These are phyloP conservation scores for Gossypium schwendimanii DNA, from an alignment of 441 rosid species.

Conservation along the genomic window DNA sequence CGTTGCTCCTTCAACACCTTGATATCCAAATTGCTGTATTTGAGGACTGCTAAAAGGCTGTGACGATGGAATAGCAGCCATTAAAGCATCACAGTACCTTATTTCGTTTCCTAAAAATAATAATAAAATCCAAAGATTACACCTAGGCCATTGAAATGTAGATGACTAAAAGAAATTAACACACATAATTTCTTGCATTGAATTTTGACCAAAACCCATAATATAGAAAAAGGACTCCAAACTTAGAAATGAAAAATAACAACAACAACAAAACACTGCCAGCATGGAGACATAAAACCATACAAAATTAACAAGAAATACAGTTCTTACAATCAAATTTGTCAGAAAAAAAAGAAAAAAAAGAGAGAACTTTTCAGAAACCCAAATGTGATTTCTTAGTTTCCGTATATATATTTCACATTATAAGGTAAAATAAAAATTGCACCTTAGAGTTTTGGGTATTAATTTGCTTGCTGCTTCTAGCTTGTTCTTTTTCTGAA, in stretches of 20 bases:
- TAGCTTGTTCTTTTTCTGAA: too few relatives aligned
- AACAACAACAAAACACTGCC: not conserved
- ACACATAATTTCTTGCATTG: not conserved
- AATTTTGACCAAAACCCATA: not conserved
- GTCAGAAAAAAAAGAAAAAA: not conserved
- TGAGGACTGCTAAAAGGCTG: constrained; percentile 20
- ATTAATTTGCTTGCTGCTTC: not conserved
- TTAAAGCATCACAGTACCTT: constrained; percentile 13
- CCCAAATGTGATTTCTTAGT: not conserved
- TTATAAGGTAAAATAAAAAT: not conserved
- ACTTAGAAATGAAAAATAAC: not conserved
- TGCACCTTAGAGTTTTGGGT: not conserved
- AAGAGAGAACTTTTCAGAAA: not conserved
- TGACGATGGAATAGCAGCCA: constrained; percentile 24
- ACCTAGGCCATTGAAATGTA: not conserved
- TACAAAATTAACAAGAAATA: not conserved
- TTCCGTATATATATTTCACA: not conserved
- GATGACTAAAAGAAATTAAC: not conserved
- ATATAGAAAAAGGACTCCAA: not conserved
- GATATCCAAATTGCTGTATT: constrained; percentile 21
- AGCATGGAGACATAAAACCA: not conserved
- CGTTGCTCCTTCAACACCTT: constrained; percentile 22
- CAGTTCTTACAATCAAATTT: not conserved
- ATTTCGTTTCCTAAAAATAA: not conserved
- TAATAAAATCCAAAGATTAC: not conserved